Evolutionary conservation across 2,329 filamentous ascomycete genomes (phyloP), one percentile per base, ranked within the genome.

Genomic region (Aureobasidium sp.): DNA sequence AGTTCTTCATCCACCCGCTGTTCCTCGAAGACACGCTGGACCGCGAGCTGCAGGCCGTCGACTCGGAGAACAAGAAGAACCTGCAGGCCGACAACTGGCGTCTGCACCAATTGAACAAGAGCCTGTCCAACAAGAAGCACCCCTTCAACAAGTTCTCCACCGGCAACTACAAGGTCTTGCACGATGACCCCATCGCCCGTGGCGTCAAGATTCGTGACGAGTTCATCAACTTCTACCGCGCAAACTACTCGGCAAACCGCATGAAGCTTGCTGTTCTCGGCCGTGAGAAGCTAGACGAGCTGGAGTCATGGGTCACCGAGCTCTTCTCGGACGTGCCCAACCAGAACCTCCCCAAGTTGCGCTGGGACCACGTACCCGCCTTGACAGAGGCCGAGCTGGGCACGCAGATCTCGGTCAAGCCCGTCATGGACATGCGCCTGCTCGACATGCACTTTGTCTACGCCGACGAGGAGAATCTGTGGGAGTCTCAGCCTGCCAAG

Each of bases 31-130:
- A 86, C 66, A 94, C 91, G 0, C 75, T 97, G 53, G 92, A 97
- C 69, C 84, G 92, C 55, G 92, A 97, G 76, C 80, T 97, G 65
- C 86, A 84, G 67, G 92, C 92, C 0, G 92, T 97, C 22, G 91
- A 97, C 71, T 96, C 91, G 5, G 92, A 97, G 75, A 96, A 97
- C 78, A 96, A 96, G 82, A 97, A 97, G 82, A 97, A 97, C 68
- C 78, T 97, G 53, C 92, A 97, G 76, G 93, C 85, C 72, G 92
- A 97, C 70, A 83, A 84, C 62, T 96, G 92, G 91, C 85, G 92
- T 17, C 77, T 96, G 65, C 86, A 93, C 70, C 92, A 97, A 75
- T 81, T 97, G 27, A 89, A 90, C 71, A 96, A 96, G 77, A 88
- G 88, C 3, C 78, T 94, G n/a, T 90, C 91, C 2, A 96, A 93